Conservation (phyloP, 2,329 filamentous ascomycete genomes). For the Claviceps arundinis region DNA sequence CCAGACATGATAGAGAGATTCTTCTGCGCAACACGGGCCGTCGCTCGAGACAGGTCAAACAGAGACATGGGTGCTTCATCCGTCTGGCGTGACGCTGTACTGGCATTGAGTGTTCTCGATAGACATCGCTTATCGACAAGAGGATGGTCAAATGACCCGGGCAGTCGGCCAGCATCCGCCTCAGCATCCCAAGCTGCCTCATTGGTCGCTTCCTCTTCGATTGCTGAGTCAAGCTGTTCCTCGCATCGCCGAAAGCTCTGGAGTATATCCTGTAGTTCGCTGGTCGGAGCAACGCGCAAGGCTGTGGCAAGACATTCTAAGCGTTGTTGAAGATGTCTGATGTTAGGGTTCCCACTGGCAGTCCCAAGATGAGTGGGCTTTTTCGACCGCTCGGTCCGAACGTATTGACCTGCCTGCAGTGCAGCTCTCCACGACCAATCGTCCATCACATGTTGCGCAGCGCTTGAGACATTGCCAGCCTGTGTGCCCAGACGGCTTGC, state of each 20-base stretch:
- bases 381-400: constrained; percentile 38
- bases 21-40: constrained; percentile 42
- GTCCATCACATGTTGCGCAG: constrained; percentile 27
- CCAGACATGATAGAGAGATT: constrained; percentile 44
- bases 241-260: constrained; percentile 66
- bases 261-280: constrained; percentile 60
- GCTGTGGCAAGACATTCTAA: constrained; percentile 69
- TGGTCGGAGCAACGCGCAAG: constrained; percentile 56
- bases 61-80: constrained; percentile 52
- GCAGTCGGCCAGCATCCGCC: constrained; percentile 44
- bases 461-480: neutral
- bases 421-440: constrained; percentile 70
- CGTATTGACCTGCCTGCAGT: constrained; percentile 63
- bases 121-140: constrained; percentile 12
- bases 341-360: constrained; percentile 43
- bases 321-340: constrained; percentile 65
- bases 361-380: constrained; percentile 48
- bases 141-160: constrained; percentile 36
- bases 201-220: constrained; percentile 52
- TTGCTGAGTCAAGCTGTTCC: constrained; percentile 56
- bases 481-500: constrained; percentile 48
- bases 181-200: constrained; percentile 60
- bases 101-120: constrained; percentile 21
- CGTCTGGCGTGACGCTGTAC: constrained; percentile 19
- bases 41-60: constrained; percentile 50